Conservation (phyloP, 1,284 basidiomycete species). For the Trichosporon ovoides region DNA sequence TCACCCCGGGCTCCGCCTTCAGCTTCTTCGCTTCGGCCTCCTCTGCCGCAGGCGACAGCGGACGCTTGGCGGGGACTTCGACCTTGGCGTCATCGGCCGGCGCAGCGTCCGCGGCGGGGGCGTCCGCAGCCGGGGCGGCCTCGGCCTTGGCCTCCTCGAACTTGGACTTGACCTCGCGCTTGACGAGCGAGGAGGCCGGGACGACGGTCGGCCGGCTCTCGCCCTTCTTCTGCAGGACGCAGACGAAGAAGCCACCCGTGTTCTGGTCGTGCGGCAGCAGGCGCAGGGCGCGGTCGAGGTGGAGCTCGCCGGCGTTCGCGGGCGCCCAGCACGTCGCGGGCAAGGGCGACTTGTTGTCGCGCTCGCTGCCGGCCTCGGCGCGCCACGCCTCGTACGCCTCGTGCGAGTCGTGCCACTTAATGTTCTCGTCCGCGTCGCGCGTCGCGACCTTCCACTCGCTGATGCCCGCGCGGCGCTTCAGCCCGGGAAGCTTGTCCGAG, state of each 20-base stretch:
- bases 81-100: conserved; percentile 14
- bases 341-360: conserved; percentile 53
- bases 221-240: conserved; percentile 64
- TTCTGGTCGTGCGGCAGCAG: conserved; percentile 95
- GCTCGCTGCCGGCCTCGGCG: conserved; percentile 26
- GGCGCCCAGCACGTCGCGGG: conserved; percentile 62
- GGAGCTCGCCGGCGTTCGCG: conserved; percentile 87
- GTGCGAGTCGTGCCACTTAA: conserved; percentile 18
- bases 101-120: conserved; percentile 1
- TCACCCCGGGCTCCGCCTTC: conserved; percentile 13
- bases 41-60: conserved; percentile 25
- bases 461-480: conserved; percentile 71
- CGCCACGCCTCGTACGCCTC: conserved; percentile 36
- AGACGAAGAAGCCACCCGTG: conserved; percentile 96
- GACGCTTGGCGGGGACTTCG: conserved; percentile 17
- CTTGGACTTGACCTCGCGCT: not conserved
- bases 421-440: conserved; percentile 11
- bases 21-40: conserved; percentile 8
- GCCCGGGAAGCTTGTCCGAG: conserved; percentile 61
- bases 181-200: conserved; percentile 7
- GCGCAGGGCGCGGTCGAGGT: conserved; percentile 94
- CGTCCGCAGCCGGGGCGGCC: not conserved
- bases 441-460: conserved; percentile 64
- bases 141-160: not conserved
- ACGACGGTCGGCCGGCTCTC: conserved; percentile 1